phyloP scores from a whole-genome alignment of 2,329 filamentous ascomycete species.

The Biscogniauxia mediterranea region DNA sequence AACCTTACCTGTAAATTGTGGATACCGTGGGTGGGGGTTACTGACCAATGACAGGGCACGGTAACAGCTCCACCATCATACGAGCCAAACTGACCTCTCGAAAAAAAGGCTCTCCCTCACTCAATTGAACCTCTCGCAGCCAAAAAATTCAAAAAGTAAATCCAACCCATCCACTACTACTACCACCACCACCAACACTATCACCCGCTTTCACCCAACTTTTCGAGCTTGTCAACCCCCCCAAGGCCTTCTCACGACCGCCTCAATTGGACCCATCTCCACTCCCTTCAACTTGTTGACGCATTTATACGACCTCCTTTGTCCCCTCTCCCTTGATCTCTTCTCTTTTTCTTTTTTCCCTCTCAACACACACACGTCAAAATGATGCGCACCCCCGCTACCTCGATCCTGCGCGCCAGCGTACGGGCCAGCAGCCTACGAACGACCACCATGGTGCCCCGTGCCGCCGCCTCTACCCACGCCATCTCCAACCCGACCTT shows the following conservation, averaged over 20 bases:
- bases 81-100: slow-evolving; percentile 19
- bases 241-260: slow-evolving; percentile 16
- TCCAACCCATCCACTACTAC: slow-evolving; percentile 13
- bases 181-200: slow-evolving; percentile 14
- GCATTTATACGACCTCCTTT: slow-evolving; percentile 1
- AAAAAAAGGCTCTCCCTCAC: slow-evolving; percentile 29
- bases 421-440: slow-evolving; percentile 39
- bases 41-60: slow-evolving; percentile 14
- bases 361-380: slow-evolving; percentile 5
- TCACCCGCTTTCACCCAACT: slow-evolving; percentile 13
- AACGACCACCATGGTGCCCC: slow-evolving; percentile 41
- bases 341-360: no score
- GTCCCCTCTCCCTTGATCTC: slow-evolving; percentile 1
- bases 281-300: slow-evolving; percentile 14
- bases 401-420: slow-evolving; percentile 51
- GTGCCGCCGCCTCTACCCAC: slow-evolving; percentile 67
- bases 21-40: slow-evolving; percentile 2
- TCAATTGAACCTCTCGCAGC: slow-evolving; percentile 35
- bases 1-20: not conserved
- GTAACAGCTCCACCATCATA: slow-evolving; percentile 28
- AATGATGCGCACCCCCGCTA: slow-evolving; percentile 56
- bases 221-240: slow-evolving; percentile 8
- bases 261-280: slow-evolving; percentile 28
- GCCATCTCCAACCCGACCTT: slow-evolving; percentile 97
- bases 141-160: slow-evolving; percentile 12